Evolutionary conservation across 2,329 filamentous ascomycete genomes (phyloP), one percentile per base, ranked within the genome.

Genomic region (Aspergillus calidoustus): DNA sequence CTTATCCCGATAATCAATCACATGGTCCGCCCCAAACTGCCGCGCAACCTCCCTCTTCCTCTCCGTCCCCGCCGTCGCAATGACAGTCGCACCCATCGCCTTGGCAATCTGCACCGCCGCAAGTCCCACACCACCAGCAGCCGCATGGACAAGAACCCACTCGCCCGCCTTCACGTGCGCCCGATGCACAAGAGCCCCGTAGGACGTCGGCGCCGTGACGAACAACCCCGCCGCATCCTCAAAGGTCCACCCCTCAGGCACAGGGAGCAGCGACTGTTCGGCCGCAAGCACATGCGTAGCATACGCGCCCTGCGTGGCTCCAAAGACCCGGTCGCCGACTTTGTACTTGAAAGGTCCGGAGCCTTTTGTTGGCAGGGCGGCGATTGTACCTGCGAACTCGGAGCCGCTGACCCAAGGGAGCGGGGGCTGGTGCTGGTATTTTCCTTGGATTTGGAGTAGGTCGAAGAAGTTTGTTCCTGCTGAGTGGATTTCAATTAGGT

Each of bases 381-480:
- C 76, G 67, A 98, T 82, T 5, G 88, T 83, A 66, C 94, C 94
- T 25, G 91, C 87, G 80, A 97, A 98, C 75, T 98, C 94, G 72
- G 87, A 86, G 63, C 94, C 94, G 0, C 92, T 87, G 54, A 94
- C 81, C 93, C 93, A 97, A 34, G 93, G 93, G 53, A 97, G 88
- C 0, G 90, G 87, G 0, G 93, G 93, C 71, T 97, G 93, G 74
- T 92, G 86, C 75, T 98, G 94, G 80, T 98, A 98, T 86, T 96
- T 96, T 60, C 94, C 94, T 73, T 92, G 90, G 73, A 97, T 92
- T 75, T 98, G 94, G 58, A 98, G 87, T 61, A 97, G 90, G 76
- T 98, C 94, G 82, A 97, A 98, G 85, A 98, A 98, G 81, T 98
- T 98, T 71, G 92, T 91, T 22, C 92, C 94, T 0, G 91, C 86